These are phyloP conservation scores for Pyrus pyrifolia DNA, from an alignment of 306 rosid genomes.

Conservation along the genomic window DNA sequence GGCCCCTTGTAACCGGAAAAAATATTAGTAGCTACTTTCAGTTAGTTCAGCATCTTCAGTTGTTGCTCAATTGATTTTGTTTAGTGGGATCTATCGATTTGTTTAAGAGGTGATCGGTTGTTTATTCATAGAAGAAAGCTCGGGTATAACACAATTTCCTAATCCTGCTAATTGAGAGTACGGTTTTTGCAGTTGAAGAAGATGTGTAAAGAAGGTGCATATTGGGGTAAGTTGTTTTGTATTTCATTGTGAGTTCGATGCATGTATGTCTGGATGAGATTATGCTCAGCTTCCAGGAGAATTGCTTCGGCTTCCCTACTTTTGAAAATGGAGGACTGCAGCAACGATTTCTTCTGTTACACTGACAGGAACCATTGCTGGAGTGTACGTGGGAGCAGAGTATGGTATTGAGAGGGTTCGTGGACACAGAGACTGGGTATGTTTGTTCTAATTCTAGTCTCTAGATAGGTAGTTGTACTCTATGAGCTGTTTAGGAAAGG, in stretches of 20 bases:
- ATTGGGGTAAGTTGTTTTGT: conserved; percentile 65
- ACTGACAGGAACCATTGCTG: conserved; percentile 63
- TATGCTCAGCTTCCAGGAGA: neutral
- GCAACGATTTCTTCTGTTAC: conserved; percentile 1
- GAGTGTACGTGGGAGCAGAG: conserved; percentile 73
- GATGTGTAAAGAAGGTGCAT: conserved; percentile 96
- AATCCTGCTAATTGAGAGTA: conserved; percentile 18
- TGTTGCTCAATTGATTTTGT: neutral
- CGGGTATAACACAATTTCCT: neutral
- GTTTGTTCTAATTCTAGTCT: conserved; percentile 10
- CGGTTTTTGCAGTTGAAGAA: conserved; percentile 78
- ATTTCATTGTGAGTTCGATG: neutral
- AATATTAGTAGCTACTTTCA: neutral
- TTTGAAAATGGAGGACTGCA: neutral
- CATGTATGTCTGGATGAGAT: neutral
- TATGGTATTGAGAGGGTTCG: conserved; percentile 71
- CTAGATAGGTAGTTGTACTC: neutral
- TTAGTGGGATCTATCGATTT: neutral
- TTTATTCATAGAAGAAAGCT: neutral
- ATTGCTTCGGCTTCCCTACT: neutral
- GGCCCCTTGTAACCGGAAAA: too few species aligned
- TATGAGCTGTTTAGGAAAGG: neutral
- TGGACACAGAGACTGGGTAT: conserved; percentile 89
- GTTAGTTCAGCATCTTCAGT: neutral
- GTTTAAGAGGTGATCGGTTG: neutral